Conservation (phyloP, 495 filamentous ascomycete species). For the Penicillium bovifimosum region DNA sequence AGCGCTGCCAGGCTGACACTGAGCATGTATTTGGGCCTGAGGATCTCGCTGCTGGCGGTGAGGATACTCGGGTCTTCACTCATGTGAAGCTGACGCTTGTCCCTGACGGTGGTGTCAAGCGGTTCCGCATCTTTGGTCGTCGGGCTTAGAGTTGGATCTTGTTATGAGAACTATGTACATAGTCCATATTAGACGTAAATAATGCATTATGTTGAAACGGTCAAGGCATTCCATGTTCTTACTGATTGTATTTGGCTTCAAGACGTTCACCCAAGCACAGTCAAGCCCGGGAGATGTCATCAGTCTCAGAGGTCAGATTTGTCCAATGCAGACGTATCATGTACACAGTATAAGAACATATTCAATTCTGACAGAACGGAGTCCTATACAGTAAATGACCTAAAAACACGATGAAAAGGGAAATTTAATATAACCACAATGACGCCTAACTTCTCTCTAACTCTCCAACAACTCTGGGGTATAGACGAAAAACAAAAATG, state of each 20-base stretch:
- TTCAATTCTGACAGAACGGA: background rate
- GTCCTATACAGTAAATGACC: conserved; percentile 1
- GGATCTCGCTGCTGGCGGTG: conserved; percentile 15
- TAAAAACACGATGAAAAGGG: background rate
- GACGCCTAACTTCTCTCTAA: conserved; percentile 19
- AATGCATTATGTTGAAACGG: background rate
- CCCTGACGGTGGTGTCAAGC: conserved; percentile 87
- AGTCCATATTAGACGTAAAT: conserved; percentile 2
- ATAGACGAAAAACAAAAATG: conserved; percentile 14
- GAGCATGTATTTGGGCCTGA: conserved; percentile 65
- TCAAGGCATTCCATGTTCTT: no score
- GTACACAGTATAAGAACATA: background rate
- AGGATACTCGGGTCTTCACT: conserved; percentile 55
- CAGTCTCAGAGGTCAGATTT: no score
- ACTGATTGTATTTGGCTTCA: background rate
- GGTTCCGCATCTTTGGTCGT: conserved; percentile 74
- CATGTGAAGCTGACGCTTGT: conserved; percentile 88
- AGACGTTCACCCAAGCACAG: no score
- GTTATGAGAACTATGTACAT: conserved; percentile 5
- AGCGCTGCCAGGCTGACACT: conserved; percentile 66
- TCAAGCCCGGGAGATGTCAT: no score
- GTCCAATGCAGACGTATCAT: no score
- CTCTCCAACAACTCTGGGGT: conserved; percentile 13
- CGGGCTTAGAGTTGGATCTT: conserved; percentile 30
- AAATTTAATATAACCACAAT: conserved; percentile 3